Evolutionary conservation across 2,329 filamentous ascomycete species (phyloP), one percentile per base, ranked within the genome.

Genomic region (Cordyceps pruinosa): DNA sequence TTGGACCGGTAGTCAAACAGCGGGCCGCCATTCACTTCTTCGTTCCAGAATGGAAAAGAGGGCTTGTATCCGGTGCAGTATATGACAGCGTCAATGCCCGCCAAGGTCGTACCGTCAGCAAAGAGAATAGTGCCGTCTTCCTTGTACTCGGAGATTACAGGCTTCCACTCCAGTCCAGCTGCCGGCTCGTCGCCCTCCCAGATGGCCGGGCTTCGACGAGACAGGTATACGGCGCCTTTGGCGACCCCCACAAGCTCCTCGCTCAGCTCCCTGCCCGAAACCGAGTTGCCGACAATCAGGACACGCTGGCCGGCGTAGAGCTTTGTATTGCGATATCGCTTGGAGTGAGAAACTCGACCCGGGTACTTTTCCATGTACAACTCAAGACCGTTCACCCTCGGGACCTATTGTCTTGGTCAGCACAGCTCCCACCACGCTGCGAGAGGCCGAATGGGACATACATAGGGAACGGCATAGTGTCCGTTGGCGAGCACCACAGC

Each of bases 121-220:
- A 77, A 77, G 1, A 77, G 51, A 63, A 84, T 68, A 42, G 75
- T 59, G 26, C 77, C 72, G 63, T 74, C 67, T 50, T 69, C 10
- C 25, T 67, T 61, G 62, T 73, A 83, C 30, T 74, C 70, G 1
- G 62, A 68, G 44, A 85, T 75, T 12, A 79, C 62, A 0, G 80
- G 77, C 61, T 81, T 82, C 81, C 81, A 84, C 6, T 64, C 71
- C 5, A 83, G 73, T 0, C 78, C 79, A 0, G 63, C 34, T 0
- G 75, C 75, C 1, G 81, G 78, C 8, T 66, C 56, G 28, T 73
- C 66, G 12, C 78, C 77, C 48, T 84, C 80, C 75, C 80, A 82
- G 5, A 73, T 70, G 0, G 74, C 76, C 4, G 65, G 67, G 1
- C 77, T 77, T 10, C 80, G 69, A 2, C 78, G 70, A 0, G 81